These are phyloP conservation scores for Fusarium hainanense DNA, from an alignment of 2,329 filamentous ascomycete genomes.

Conservation along the genomic window DNA sequence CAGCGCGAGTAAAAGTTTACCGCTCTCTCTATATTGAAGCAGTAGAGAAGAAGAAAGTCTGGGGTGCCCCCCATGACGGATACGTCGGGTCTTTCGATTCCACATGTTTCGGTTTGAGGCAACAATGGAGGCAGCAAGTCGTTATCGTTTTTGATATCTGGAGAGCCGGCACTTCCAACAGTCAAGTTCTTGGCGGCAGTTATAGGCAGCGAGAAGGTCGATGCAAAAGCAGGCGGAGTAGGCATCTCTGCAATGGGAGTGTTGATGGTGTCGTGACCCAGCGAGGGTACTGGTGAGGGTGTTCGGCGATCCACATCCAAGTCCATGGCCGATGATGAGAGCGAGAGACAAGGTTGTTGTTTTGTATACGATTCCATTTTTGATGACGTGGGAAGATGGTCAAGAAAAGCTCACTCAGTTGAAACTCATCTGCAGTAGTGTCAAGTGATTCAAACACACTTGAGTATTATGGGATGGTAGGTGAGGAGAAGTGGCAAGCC, in stretches of 20 bases:
- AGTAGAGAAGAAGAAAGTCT: constrained; percentile 42
- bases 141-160: constrained; percentile 11
- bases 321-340: constrained; percentile 36
- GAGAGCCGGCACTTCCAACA: constrained; percentile 1
- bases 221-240: constrained; percentile 33
- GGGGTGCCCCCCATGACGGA: constrained; percentile 26
- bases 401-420: neutral
- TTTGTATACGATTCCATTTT: constrained; percentile 33
- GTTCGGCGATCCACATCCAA: constrained; percentile 31
- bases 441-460: constrained; percentile 5
- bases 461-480: constrained; percentile 4
- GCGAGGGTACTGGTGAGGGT: constrained; percentile 34
- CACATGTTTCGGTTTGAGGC: constrained; percentile 23
- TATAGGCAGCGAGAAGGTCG: constrained; percentile 23
- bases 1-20: constrained; percentile 40
- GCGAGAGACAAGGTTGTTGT: constrained; percentile 17
- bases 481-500: constrained; percentile 4
- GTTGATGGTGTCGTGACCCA: constrained; percentile 30
- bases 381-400: neutral
- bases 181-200: constrained; percentile 20
- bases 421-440: neutral
- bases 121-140: constrained; percentile 20
- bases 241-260: constrained; percentile 35
- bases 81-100: constrained; percentile 12
- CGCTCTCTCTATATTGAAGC: constrained; percentile 40